Conservation (phyloP, 176 grass and related monocot genomes). For the Hordeum vulgare region DNA sequence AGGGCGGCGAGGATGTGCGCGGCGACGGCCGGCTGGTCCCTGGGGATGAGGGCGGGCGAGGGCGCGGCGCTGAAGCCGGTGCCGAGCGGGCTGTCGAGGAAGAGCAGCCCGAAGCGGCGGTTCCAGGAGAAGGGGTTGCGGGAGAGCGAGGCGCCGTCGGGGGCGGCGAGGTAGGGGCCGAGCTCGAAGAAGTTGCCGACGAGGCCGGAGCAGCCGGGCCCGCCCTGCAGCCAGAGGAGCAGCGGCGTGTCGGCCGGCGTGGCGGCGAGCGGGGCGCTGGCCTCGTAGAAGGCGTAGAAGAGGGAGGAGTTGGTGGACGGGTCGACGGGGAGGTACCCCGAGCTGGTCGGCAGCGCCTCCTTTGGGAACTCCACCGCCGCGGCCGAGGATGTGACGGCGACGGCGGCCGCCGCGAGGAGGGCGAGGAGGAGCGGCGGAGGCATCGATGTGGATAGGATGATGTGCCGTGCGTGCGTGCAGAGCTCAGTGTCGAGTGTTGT, state of each 20-base stretch:
- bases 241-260: constrained; percentile 19
- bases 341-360: constrained; percentile 34
- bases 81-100: constrained; percentile 59
- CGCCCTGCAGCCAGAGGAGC: constrained; percentile 60
- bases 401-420: neutral
- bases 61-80: constrained; percentile 40
- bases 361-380: neutral
- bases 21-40: constrained; percentile 36
- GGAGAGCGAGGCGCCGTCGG: neutral
- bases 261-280: constrained; percentile 17
- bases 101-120: constrained; percentile 46
- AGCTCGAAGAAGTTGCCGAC: constrained; percentile 44
- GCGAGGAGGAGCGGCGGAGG: neutral
- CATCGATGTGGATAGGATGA: neutral
- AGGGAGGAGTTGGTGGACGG: constrained; percentile 12
- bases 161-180: constrained; percentile 37
- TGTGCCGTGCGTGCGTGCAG: neutral
- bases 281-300: constrained; percentile 66
- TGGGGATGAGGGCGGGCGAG: constrained; percentile 13
- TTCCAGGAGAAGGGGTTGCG: constrained; percentile 50
- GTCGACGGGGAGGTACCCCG: constrained; percentile 46
- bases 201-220: constrained; percentile 46
- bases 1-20: constrained; percentile 34
- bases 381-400: neutral
- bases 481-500: neutral